These are phyloP conservation scores for Apiotrichum brassicae DNA, from an alignment of 1,284 basidiomycete genomes.

Conservation along the genomic window DNA sequence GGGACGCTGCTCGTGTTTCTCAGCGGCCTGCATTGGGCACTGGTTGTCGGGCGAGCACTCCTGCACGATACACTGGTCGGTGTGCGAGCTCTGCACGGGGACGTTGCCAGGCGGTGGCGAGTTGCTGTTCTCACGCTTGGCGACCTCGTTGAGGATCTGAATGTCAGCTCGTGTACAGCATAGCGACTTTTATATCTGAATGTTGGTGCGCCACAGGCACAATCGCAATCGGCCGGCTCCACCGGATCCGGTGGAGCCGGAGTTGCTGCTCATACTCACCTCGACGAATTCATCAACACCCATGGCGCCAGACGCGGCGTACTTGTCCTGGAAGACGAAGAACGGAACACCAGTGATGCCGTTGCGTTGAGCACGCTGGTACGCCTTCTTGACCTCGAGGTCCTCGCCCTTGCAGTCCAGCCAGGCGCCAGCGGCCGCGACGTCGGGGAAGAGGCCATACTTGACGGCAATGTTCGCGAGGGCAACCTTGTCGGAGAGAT, in stretches of 20 bases:
- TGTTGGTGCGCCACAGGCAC: too few relatives aligned
- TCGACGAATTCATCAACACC: slow-evolving; percentile 50
- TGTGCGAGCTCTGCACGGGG: neutral
- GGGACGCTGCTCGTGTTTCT: neutral
- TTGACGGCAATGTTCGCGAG: slow-evolving; percentile 40
- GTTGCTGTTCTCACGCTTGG: slow-evolving; percentile 3
- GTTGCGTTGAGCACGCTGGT: slow-evolving; percentile 30
- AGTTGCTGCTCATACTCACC: too few relatives aligned
- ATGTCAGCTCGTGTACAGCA: too few relatives aligned
- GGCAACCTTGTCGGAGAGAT: slow-evolving; percentile 36
- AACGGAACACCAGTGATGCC: slow-evolving; percentile 51
- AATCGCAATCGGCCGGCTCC: too few relatives aligned
- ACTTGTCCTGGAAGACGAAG: slow-evolving; percentile 46
- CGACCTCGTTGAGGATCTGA: slow-evolving; percentile 6
- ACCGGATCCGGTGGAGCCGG: too few relatives aligned
- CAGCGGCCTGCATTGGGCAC: neutral
- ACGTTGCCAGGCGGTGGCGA: slow-evolving; percentile 3
- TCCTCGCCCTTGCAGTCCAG: slow-evolving; percentile 33
- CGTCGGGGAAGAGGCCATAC: slow-evolving; percentile 37
- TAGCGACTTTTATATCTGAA: too few relatives aligned
- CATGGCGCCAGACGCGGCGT: slow-evolving; percentile 46
- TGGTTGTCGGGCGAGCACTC: neutral
- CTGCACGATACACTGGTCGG: slow-evolving; percentile 1
- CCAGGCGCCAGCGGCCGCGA: slow-evolving; percentile 31
- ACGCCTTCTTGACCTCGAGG: slow-evolving; percentile 36